Conservation (phyloP, 805 yeast genomes). For the Candida pseudofarinosa region DNA sequence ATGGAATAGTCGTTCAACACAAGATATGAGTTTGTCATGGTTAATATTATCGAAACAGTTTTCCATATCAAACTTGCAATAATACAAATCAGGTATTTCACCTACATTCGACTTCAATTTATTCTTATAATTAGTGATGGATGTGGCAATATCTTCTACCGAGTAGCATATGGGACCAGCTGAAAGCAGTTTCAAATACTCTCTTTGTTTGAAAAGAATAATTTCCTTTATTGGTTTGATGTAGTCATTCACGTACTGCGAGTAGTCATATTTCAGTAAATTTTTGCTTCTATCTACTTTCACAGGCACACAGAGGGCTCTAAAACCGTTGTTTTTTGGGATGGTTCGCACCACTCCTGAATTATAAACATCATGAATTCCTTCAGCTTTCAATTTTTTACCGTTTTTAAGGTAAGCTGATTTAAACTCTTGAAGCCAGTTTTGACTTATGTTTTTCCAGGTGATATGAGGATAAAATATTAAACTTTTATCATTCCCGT, state of each 20-base stretch:
- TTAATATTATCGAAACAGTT: conserved; percentile 76
- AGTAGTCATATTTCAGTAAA: conserved; percentile 27
- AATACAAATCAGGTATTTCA: conserved; percentile 37
- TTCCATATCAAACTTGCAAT: conserved; percentile 70
- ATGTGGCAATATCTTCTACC: conserved; percentile 40
- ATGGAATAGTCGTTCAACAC: conserved; percentile 27
- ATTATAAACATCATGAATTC: conserved; percentile 5
- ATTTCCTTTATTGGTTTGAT: conserved; percentile 41
- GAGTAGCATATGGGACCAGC: conserved; percentile 34
- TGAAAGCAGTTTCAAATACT: conserved; percentile 6
- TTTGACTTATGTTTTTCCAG: conserved; percentile 48
- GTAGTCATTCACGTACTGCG: conserved; percentile 26
- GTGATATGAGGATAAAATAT: conserved; percentile 52
- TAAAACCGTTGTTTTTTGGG: conserved; percentile 59
- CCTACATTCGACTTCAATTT: conserved; percentile 8
- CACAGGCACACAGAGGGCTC: conserved; percentile 57
- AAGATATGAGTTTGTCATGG: conserved; percentile 34
- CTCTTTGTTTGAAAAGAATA: conserved; percentile 6
- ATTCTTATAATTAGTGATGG: conserved; percentile 35
- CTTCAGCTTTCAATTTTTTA: conserved; percentile 1
- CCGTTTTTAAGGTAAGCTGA: background rate
- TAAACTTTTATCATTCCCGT: conserved; percentile 23
- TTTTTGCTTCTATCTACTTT: conserved; percentile 1
- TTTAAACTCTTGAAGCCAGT: conserved; percentile 27
- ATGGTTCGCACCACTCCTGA: conserved; percentile 46